phyloP scores from a whole-genome alignment of 2,329 filamentous ascomycete genomes.

The Fusarium clavum region DNA sequence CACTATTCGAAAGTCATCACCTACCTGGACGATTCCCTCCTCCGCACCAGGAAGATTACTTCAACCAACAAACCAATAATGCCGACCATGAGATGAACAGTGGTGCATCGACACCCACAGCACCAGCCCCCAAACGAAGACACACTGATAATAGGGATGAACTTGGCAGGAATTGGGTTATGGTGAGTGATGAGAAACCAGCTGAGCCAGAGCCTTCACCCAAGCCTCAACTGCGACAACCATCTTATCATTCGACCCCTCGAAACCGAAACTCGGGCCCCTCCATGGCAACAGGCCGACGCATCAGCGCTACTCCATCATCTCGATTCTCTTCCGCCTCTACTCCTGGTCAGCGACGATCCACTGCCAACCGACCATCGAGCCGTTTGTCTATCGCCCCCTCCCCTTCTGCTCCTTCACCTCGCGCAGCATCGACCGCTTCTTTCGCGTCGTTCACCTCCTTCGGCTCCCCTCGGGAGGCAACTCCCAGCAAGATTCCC shows the following conservation, averaged over 20 bases:
- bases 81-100: constrained; percentile 49
- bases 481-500: constrained; percentile 60
- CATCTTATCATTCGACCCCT: constrained; percentile 41
- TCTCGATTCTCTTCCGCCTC: constrained; percentile 49
- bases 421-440: constrained; percentile 48
- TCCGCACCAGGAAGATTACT: constrained; percentile 46
- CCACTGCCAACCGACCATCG: constrained; percentile 48
- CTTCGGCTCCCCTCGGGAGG: constrained; percentile 49
- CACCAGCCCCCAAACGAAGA: constrained; percentile 64
- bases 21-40: constrained; percentile 49
- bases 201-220: constrained; percentile 30
- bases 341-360: constrained; percentile 41
- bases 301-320: constrained; percentile 56
- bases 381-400: constrained; percentile 58
- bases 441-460: constrained; percentile 52
- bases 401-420: constrained; percentile 31
- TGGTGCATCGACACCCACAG: constrained; percentile 56
- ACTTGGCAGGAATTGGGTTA: constrained; percentile 76
- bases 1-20: constrained; percentile 37
- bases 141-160: constrained; percentile 67
- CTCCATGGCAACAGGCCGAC: constrained; percentile 53
- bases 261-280: constrained; percentile 51
- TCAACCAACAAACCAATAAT: constrained; percentile 19
- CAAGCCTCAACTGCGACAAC: constrained; percentile 44
- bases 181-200: constrained; percentile 63